These are phyloP conservation scores for Colletotrichum sp. DNA, from an alignment of 2,329 filamentous ascomycete genomes.

Conservation along the genomic window DNA sequence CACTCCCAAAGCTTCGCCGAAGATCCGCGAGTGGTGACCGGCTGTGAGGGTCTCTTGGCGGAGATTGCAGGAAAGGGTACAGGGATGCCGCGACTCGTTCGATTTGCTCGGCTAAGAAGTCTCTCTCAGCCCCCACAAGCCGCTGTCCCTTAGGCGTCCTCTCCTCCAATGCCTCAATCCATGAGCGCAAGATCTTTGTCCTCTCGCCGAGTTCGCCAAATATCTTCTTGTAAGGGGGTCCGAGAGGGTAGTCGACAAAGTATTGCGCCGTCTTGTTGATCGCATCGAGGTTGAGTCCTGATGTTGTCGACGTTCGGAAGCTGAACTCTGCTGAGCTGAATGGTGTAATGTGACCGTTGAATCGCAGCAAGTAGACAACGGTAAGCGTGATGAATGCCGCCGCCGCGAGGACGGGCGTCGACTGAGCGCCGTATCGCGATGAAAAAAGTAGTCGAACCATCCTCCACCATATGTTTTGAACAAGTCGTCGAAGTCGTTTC, in stretches of 20 bases:
- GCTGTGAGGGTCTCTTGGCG: conserved; percentile 8
- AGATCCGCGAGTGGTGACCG: conserved; percentile 22
- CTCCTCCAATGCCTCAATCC: conserved; percentile 21
- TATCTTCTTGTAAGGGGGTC: conserved; percentile 30
- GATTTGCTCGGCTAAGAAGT: conserved; percentile 3
- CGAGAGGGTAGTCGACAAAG: conserved; percentile 32
- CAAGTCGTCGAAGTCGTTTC: neutral
- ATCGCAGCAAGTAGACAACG: conserved; percentile 3
- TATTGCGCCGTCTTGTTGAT: conserved; percentile 16
- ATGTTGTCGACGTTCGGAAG: neutral
- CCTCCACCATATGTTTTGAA: neutral
- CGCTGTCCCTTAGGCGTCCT: neutral
- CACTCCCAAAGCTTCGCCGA: conserved; percentile 17
- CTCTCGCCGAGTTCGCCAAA: conserved; percentile 38
- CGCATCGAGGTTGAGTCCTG: conserved; percentile 8
- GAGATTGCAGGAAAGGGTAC: conserved; percentile 13
- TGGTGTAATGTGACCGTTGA: neutral
- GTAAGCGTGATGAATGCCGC: conserved; percentile 1
- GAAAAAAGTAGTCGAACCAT: conserved; percentile 4
- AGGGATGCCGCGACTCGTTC: conserved; percentile 20
- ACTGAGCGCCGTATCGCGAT: conserved; percentile 1
- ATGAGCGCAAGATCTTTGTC: conserved; percentile 23
- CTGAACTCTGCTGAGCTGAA: neutral
- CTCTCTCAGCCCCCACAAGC: conserved; percentile 15
- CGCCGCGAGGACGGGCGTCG: neutral